Base-by-base conservation (phyloP, 2,329 filamentous ascomycete genomes). In the Apiospora marii region DNA sequence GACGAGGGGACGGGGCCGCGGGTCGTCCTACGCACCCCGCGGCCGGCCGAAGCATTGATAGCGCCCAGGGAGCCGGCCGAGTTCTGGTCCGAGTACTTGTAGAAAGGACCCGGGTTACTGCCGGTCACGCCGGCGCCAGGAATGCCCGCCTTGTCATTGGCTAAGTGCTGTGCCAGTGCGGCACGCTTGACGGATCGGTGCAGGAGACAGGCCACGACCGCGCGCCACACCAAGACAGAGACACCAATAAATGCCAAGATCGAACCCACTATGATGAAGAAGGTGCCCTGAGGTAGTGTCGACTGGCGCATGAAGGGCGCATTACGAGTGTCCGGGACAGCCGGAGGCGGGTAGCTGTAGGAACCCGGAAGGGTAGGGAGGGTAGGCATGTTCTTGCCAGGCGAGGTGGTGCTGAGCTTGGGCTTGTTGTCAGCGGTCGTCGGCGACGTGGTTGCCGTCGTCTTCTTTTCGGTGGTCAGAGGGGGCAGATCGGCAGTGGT, bases 241-340 rank as follows among this genome's bases (percentile, higher is more conserved):
- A 94, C 85, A 14, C 91, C 94, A 75, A 98, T 90, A 76, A 95
- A 92, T 22, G 94, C 96, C 8, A 99, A 89, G 41, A 94, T 92
- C 37, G 95, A 93, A 67, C 96, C 96, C 0, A 98, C 96, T 30
- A 92, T 93, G 78, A 99, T 99, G 85, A 99, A 99, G 73, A 99
- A 93, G 4, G 96, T 98, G 71, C 96, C 96, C 79, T 98, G 93
- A 2, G 96, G 96, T 14, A 95, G 87, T 70, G 84, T 92, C 0
- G 95, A 97, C 78, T 92, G 91, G 80, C 95, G 92, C 94, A 98
- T 98, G 81, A 94, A 99, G 22, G 96, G 95, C 6, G 96, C 96
- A 79, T 92, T 90, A 51, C 89, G 87, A 3, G 94, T 98, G 37
- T 95, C 93, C 10, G 96, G 96, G 3, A 98, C 92, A 37, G 91